Evolutionary conservation across 1,284 basidiomycete genomes (phyloP).

Genomic region (Mycosarcoma maydis): DNA sequence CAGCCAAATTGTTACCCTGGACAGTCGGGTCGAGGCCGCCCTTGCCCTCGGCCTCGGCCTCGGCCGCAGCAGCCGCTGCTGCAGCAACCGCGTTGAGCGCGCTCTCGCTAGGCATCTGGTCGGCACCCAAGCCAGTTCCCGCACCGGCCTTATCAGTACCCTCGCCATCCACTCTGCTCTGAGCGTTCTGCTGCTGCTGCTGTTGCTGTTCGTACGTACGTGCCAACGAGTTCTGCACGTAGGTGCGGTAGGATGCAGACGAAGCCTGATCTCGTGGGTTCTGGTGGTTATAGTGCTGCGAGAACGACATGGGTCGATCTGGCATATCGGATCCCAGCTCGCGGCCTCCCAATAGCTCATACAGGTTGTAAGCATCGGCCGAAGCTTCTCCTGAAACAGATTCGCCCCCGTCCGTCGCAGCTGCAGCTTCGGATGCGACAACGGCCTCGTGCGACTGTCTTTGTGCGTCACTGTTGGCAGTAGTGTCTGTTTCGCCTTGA

Average conservation of each 20-base stretch:
- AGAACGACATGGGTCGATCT: conserved; percentile 50
- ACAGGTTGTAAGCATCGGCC: conserved; percentile 37
- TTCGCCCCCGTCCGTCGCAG: conserved; percentile 4
- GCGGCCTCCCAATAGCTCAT: conserved; percentile 38
- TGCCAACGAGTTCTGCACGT: conserved; percentile 41
- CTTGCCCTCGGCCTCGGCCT: conserved; percentile 27
- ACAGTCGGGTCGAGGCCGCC: conserved; percentile 23
- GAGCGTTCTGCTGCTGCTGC: conserved; percentile 30
- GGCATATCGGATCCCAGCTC: conserved; percentile 28
- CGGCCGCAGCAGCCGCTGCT: conserved; percentile 29
- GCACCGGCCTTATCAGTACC: conserved; percentile 3
- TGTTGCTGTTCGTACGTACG: conserved; percentile 46
- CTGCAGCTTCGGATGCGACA: conserved; percentile 3
- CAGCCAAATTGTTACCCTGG: conserved; percentile 40
- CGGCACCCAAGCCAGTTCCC: conserved; percentile 20
- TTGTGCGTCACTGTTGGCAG: not conserved
- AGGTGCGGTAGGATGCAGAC: conserved; percentile 37
- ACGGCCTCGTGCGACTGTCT: conserved; percentile 12
- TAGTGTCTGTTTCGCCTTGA: conserved; percentile 6
- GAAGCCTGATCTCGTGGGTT: conserved; percentile 37
- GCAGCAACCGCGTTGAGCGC: conserved; percentile 44
- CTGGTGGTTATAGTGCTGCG: conserved; percentile 53
- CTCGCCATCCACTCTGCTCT: conserved; percentile 12
- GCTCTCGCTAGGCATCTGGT: conserved; percentile 32
- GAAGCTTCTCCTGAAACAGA: conserved; percentile 14